Evolutionary conservation across 306 rosid genomes (phyloP).

Genomic region (Lathyrus aphaca): DNA sequence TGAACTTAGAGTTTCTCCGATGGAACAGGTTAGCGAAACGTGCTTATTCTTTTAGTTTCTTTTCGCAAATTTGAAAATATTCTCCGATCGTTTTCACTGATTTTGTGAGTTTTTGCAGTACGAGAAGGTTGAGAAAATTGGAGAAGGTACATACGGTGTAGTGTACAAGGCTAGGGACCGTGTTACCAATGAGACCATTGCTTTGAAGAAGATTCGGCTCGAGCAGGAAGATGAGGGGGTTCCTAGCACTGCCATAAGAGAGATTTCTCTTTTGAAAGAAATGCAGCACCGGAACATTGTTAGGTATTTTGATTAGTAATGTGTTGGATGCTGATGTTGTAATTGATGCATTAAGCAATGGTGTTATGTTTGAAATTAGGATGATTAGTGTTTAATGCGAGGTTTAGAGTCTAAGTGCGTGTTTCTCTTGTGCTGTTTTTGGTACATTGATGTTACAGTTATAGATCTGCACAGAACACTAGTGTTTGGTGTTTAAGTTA

Average conservation of each 20-base stretch:
- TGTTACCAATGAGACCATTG: constrained; percentile 70
- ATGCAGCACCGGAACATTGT: constrained; percentile 92
- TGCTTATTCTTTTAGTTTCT: background rate
- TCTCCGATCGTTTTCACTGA: background rate
- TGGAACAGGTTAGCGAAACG: constrained; percentile 50
- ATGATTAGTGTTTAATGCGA: background rate
- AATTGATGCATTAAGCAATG: constrained; percentile 21
- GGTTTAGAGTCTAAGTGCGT: background rate
- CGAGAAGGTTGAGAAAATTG: constrained; percentile 91
- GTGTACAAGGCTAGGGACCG: constrained; percentile 91
- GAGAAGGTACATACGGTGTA: constrained; percentile 89
- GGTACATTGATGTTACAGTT: background rate
- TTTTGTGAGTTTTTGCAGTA: constrained; percentile 50
- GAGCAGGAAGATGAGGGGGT: constrained; percentile 95
- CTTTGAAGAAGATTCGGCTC: constrained; percentile 87
- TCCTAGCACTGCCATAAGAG: constrained; percentile 88
- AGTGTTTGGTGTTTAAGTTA: background rate
- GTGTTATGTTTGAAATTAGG: constrained; percentile 1
- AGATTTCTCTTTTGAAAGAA: constrained; percentile 88
- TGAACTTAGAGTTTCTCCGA: constrained; percentile 26
- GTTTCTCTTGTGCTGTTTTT: constrained; percentile 8
- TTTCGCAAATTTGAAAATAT: background rate
- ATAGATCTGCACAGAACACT: constrained; percentile 22
- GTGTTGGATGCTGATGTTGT: constrained; percentile 2
- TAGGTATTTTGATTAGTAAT: constrained; percentile 51